Base-by-base conservation (phyloP, 2,329 filamentous ascomycete genomes). In the Plenodomus tracheiphilus region DNA sequence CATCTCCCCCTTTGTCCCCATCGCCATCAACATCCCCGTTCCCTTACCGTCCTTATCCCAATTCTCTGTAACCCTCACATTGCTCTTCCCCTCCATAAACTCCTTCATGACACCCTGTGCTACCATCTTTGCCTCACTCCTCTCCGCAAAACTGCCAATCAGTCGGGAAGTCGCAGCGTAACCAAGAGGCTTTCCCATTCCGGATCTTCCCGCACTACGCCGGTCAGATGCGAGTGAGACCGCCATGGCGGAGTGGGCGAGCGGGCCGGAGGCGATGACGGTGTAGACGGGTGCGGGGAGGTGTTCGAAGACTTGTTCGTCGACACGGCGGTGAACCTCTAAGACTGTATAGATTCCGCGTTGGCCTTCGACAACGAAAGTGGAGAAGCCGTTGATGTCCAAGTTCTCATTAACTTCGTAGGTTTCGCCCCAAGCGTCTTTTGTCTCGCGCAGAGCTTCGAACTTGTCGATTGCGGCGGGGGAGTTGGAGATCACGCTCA, bases 381-480 rank as follows among this genome's bases (percentile, higher is more conserved):
- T 45, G 2, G 35, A 37, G 22, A 62, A 62, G 6, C 59, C 59
- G 8, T 32, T 15, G 2, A 18, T 17, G 7, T 21, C 20, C 16
- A 61, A 61, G 1, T 17, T 18, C 1, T 28, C 8, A 22, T 53
- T 47, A 1, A 19, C 9, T 18, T 32, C 32, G 3, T 10, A 19
- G 28, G 28, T 32, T 2, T 47, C 49, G 37, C 49, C 58, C 47
- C 46, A 56, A 0, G 47, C 40, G 38, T 60, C 47, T 5, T 46
- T 22, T 2, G 44, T 39, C 30, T 39, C 36, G 15, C 39, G 32
- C 1, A 61, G 17, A 3, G 30, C 18, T n/a, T 47, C 44, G 9
- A 57, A 45, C 42, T 64, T 65, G 30, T 56, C 51, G 42, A 62
- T 59, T n/a, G 61, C 62, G 18, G 38, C n/a, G 0, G 62, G 62